Evolutionary conservation across 176 grass and related monocot genomes (phyloP).

Genomic region (Stipa capillata): DNA sequence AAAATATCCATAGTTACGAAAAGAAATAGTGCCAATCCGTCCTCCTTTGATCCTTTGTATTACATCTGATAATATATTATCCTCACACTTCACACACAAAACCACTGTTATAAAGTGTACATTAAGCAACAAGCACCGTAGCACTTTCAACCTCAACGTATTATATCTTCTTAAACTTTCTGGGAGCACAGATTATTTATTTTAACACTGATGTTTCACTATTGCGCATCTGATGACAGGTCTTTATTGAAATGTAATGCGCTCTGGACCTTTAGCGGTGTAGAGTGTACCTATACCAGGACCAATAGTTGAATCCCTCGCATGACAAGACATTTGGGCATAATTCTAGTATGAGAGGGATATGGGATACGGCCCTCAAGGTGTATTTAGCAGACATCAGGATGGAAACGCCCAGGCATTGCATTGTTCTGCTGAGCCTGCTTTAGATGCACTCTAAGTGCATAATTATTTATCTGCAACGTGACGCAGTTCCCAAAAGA

Average conservation of each 20-base stretch:
- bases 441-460: constrained; percentile 54
- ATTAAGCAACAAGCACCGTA: background rate
- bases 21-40: too few species aligned
- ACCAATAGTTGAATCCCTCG: background rate
- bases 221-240: background rate
- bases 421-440: constrained; percentile 54
- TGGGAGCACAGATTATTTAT: background rate
- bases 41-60: background rate
- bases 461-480: constrained; percentile 62
- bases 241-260: background rate
- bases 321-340: background rate
- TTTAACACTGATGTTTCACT: background rate
- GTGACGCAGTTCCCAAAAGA: background rate
- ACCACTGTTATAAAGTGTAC: background rate
- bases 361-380: background rate
- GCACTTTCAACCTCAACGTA: background rate
- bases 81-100: background rate
- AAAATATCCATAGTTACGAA: background rate
- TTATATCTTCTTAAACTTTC: background rate
- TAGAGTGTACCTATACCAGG: background rate
- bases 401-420: constrained; percentile 42
- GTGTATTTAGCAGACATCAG: constrained; percentile 48
- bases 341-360: background rate
- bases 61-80: background rate
- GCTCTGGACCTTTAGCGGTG: background rate